A percentile compares a stretch with the other conserved stretches of the same genome.
These are phyloP conservation scores for Styphnolobium japonicum DNA, from an alignment of 306 rosid species.

Conservation along the genomic window DNA sequence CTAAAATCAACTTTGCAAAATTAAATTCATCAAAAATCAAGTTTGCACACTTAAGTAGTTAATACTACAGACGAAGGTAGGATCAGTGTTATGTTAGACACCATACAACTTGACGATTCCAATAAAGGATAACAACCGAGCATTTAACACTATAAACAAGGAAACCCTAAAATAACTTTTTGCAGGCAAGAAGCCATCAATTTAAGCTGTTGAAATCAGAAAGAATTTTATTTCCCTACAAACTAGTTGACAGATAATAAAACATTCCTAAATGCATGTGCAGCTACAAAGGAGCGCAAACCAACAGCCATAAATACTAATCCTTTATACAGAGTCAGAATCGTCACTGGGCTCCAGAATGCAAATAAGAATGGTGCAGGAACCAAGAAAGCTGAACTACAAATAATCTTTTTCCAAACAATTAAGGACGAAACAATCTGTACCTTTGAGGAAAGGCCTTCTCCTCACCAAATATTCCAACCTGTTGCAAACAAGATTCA, in stretches of 20 bases:
- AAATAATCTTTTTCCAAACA: slow-evolving; percentile 22
- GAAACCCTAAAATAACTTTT: slow-evolving; percentile 9
- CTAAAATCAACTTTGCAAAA: too few species aligned
- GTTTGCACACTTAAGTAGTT: too few species aligned
- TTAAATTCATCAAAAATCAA: too few species aligned
- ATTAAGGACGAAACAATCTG: slow-evolving; percentile 37
- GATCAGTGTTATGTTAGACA: background rate
- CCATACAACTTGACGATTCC: background rate
- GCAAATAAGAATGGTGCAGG: slow-evolving; percentile 30
- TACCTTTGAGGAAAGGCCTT: slow-evolving; percentile 29
- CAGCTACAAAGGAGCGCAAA: slow-evolving; percentile 26
- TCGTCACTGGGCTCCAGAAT: slow-evolving; percentile 29
- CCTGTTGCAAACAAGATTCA: slow-evolving; percentile 43
- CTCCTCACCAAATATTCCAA: slow-evolving; percentile 10
- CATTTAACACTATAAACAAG: background rate
- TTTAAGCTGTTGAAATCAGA: slow-evolving; percentile 13
- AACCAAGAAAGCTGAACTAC: slow-evolving; percentile 25
- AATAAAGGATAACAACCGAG: background rate
- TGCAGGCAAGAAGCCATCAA: slow-evolving; percentile 19
- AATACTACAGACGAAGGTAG: background rate
- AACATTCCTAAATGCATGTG: slow-evolving; percentile 26
- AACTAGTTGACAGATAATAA: slow-evolving; percentile 11
- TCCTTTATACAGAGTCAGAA: slow-evolving; percentile 4
- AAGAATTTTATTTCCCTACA: slow-evolving; percentile 19
- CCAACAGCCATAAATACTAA: slow-evolving; percentile 13